phyloP scores from a whole-genome alignment of 2,329 filamentous ascomycete genomes.

The Hypomyces perniciosus region DNA sequence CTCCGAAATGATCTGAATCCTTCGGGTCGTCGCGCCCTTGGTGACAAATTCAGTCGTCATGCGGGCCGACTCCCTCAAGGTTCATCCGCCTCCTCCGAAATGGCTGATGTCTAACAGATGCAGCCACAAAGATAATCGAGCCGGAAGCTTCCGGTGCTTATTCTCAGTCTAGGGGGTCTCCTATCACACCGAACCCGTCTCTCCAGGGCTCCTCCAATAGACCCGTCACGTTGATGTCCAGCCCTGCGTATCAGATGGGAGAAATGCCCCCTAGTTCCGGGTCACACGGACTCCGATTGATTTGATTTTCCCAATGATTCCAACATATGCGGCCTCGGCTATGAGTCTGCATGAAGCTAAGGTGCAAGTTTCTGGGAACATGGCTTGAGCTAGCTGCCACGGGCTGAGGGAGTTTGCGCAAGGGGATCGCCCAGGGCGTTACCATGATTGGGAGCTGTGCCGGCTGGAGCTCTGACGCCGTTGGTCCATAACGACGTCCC shows the following conservation, averaged over 20 bases:
- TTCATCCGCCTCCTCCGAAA: background rate
- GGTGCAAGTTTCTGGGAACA: no score
- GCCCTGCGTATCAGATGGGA: background rate
- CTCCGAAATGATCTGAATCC: background rate
- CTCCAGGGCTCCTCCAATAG: slow-evolving; percentile 3
- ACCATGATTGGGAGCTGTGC: background rate
- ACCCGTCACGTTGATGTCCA: slow-evolving; percentile 8
- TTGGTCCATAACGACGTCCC: background rate
- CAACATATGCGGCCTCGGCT: slow-evolving; percentile 2
- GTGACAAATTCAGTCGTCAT: slow-evolving; percentile 7
- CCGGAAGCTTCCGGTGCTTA: background rate
- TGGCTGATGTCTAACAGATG: background rate
- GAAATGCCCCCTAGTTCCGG: background rate
- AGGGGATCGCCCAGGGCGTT: slow-evolving; percentile 1
- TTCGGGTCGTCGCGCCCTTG: slow-evolving; percentile 9
- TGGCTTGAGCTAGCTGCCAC: background rate
- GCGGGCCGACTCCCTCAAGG: background rate
- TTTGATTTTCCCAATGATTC: background rate
- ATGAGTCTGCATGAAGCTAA: background rate
- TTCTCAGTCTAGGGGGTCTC: background rate
- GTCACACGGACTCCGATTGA: background rate
- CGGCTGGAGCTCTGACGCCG: background rate
- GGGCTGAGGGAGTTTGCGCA: background rate
- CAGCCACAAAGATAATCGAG: background rate
- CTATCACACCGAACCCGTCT: background rate